Percentiles rank a stretch among this genome's conserved stretches.
phyloP scores from a whole-genome alignment of 352 stramenopile genomes.

The Plasmopara halstedii region DNA sequence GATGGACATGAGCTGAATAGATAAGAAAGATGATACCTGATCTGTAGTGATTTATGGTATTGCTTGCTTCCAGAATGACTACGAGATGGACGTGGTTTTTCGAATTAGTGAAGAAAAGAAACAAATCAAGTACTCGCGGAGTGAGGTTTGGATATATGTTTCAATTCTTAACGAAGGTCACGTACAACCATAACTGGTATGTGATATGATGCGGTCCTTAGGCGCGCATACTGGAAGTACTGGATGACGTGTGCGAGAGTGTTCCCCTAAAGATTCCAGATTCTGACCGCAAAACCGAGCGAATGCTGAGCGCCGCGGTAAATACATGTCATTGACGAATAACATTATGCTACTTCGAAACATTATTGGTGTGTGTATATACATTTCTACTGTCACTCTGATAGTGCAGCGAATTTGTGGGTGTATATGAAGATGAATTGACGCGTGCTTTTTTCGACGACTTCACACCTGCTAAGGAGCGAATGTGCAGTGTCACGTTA shows the following conservation, averaged over 20 bases:
- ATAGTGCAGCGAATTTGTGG: conserved; percentile 72
- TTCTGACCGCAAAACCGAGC: conserved; percentile 41
- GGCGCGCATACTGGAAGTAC: conserved; percentile 78
- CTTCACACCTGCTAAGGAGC: conserved; percentile 51
- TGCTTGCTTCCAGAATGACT: conserved; percentile 39
- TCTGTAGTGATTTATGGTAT: neutral
- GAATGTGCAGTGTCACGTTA: conserved; percentile 44
- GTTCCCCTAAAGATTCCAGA: conserved; percentile 34
- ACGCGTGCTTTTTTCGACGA: conserved; percentile 73
- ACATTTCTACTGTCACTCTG: neutral
- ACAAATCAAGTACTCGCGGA: conserved; percentile 76
- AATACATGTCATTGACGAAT: neutral
- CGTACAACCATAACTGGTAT: neutral
- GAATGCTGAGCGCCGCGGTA: conserved; percentile 55
- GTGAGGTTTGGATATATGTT: too few relatives aligned
- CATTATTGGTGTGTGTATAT: too few relatives aligned
- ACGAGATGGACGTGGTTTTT: conserved; percentile 81
- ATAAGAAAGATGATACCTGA: neutral
- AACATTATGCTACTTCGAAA: too few relatives aligned
- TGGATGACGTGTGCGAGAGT: conserved; percentile 60
- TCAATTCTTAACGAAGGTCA: neutral
- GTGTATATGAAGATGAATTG: conserved; percentile 73
- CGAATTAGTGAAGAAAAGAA: conserved; percentile 85
- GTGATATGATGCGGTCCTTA: conserved; percentile 2
- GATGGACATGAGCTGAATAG: neutral